phyloP scores from a whole-genome alignment of 495 filamentous ascomycete species.

The Glutinoglossum americanum region DNA sequence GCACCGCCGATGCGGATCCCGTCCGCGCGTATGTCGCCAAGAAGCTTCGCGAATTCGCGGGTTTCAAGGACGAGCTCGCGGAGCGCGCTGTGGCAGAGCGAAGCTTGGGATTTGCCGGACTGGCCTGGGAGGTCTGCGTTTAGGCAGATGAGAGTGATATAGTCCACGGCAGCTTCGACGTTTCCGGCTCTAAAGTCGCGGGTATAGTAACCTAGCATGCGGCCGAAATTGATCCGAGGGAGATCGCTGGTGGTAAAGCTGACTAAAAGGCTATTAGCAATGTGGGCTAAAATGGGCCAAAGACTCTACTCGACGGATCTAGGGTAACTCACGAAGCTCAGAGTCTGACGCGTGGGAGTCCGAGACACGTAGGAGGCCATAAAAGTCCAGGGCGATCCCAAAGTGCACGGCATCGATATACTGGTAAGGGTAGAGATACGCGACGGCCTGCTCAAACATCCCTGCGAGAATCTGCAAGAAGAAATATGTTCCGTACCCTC shows the following conservation, averaged over 20 bases:
- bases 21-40: conserved; percentile 73
- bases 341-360: conserved; percentile 45
- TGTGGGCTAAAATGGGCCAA: no score
- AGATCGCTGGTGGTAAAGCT: conserved; percentile 50
- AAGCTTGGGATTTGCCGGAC: conserved; percentile 51
- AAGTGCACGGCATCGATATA: conserved; percentile 91
- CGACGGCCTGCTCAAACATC: conserved; percentile 86
- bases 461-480: conserved; percentile 74
- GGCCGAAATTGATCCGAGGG: conserved; percentile 84
- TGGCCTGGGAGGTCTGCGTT: conserved; percentile 64
- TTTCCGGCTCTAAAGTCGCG: conserved; percentile 79
- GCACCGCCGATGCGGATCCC: conserved; percentile 63
- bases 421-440: conserved; percentile 70
- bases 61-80: conserved; percentile 91
- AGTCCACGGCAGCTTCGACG: conserved; percentile 75
- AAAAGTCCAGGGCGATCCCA: conserved; percentile 71
- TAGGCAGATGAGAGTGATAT: conserved; percentile 78
- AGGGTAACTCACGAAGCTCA: conserved; percentile 40
- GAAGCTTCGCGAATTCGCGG: conserved; percentile 75
- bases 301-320: background rate
- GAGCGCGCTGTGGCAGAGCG: conserved; percentile 77
- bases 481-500: conserved; percentile 76
- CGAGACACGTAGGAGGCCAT: conserved; percentile 71
- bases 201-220: conserved; percentile 86
- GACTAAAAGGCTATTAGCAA: no score